phyloP scores from a whole-genome alignment of 148 eudicot species.

The Vaccinium myrtillus region DNA sequence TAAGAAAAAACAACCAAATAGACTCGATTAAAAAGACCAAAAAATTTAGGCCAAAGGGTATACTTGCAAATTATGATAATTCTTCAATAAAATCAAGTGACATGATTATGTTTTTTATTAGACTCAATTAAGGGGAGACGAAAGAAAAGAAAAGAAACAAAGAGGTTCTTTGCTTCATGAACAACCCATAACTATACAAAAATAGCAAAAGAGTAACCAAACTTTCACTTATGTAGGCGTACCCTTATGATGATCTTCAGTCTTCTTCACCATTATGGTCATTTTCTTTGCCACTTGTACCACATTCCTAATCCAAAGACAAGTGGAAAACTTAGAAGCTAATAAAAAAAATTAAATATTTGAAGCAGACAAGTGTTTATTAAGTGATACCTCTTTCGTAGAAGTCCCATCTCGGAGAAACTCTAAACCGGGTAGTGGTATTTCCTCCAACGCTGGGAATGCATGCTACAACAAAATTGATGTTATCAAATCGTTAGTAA shows the following conservation, averaged over 20 bases:
- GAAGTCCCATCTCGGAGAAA: neutral
- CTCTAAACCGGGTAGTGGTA: neutral
- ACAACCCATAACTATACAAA: neutral
- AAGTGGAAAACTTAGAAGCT: neutral
- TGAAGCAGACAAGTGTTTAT: neutral
- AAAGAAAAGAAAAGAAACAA: neutral
- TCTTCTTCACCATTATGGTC: neutral
- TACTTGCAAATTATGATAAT: too few species aligned
- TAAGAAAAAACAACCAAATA: too few species aligned
- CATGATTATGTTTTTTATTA: too few species aligned
- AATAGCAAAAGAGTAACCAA: neutral
- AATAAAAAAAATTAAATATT: neutral
- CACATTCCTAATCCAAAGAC: neutral
- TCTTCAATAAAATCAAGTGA: too few species aligned
- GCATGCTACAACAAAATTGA: too few species aligned
- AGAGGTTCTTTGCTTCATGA: neutral
- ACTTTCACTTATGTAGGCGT: neutral
- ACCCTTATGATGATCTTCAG: neutral
- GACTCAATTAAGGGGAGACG: too few species aligned
- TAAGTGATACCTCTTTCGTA: neutral
- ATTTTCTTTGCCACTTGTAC: neutral
- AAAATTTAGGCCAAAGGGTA: too few species aligned
- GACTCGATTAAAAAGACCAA: too few species aligned
- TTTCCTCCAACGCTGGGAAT: too few species aligned
- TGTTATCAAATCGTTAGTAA: too few species aligned